phyloP scores from a whole-genome alignment of 352 stramenopile genomes.

The Peronospora belbahrii region DNA sequence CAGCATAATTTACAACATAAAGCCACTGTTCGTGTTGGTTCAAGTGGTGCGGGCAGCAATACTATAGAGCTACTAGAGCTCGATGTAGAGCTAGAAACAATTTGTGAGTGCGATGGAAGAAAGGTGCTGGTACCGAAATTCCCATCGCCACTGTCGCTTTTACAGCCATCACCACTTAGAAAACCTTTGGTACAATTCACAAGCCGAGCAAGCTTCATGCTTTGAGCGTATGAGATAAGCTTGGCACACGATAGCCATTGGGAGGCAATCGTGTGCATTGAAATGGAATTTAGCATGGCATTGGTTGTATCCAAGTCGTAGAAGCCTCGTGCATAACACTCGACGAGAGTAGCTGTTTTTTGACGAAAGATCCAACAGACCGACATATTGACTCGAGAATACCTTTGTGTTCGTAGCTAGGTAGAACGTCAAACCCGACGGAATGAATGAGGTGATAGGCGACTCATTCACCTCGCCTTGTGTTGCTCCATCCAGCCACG shows the following conservation, averaged over 20 bases:
- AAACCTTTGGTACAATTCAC: slow-evolving; percentile 18
- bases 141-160: slow-evolving; percentile 21
- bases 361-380: slow-evolving; percentile 42
- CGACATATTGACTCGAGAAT: slow-evolving; percentile 35
- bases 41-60: slow-evolving; percentile 15
- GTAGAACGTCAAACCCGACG: slow-evolving; percentile 28
- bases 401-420: slow-evolving; percentile 23
- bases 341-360: slow-evolving; percentile 17
- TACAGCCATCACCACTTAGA: slow-evolving; percentile 22
- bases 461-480: slow-evolving; percentile 19
- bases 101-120: slow-evolving; percentile 8
- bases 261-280: slow-evolving; percentile 21
- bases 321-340: slow-evolving; percentile 27
- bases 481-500: slow-evolving; percentile 22
- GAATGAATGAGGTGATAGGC: slow-evolving; percentile 35
- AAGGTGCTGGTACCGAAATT: slow-evolving; percentile 5
- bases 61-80: slow-evolving; percentile 19
- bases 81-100: slow-evolving; percentile 26
- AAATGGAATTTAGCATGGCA: slow-evolving; percentile 36
- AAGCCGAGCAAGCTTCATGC: slow-evolving; percentile 34
- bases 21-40: slow-evolving; percentile 13
- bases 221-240: slow-evolving; percentile 30
- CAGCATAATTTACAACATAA: slow-evolving; percentile 26
- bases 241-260: slow-evolving; percentile 27
- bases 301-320: slow-evolving; percentile 33